These are phyloP conservation scores for Suillus bovinus DNA, from an alignment of 768 basidiomycete genomes.

Conservation along the genomic window DNA sequence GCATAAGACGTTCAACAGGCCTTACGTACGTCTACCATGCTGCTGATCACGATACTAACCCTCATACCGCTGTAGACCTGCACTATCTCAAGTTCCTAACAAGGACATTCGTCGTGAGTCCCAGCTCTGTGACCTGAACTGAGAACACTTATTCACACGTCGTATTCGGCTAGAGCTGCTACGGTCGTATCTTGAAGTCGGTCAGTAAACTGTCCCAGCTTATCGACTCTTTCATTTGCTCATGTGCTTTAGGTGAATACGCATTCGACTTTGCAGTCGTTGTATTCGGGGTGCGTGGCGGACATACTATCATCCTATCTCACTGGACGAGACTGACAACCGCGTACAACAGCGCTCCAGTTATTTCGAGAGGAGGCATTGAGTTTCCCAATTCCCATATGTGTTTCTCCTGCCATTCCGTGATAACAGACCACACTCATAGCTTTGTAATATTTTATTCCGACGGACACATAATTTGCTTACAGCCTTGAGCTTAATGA, in stretches of 20 bases:
- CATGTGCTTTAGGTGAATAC: constrained; percentile 66
- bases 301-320: constrained; percentile 4
- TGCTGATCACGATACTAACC: neutral
- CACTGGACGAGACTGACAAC: constrained; percentile 9
- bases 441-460: constrained; percentile 1
- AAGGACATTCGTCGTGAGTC: constrained; percentile 85
- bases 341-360: constrained; percentile 55
- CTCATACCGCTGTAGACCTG: constrained; percentile 50
- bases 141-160: neutral
- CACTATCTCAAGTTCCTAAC: constrained; percentile 75
- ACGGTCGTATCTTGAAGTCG: constrained; percentile 77
- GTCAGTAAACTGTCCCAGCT: constrained; percentile 39
- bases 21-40: constrained; percentile 62
- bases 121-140: neutral
- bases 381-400: neutral
- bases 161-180: constrained; percentile 54
- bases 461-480: neutral
- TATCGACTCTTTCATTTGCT: neutral
- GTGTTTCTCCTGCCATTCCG: constrained; percentile 4
- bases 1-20: constrained; percentile 81
- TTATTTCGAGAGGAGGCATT: constrained; percentile 63
- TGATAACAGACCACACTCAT: constrained; percentile 4
- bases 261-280: constrained; percentile 86
- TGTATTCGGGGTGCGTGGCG: constrained; percentile 63
- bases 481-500: neutral